These are phyloP conservation scores for Xylaria palmicola DNA, from an alignment of 495 filamentous ascomycete species.

Conservation along the genomic window DNA sequence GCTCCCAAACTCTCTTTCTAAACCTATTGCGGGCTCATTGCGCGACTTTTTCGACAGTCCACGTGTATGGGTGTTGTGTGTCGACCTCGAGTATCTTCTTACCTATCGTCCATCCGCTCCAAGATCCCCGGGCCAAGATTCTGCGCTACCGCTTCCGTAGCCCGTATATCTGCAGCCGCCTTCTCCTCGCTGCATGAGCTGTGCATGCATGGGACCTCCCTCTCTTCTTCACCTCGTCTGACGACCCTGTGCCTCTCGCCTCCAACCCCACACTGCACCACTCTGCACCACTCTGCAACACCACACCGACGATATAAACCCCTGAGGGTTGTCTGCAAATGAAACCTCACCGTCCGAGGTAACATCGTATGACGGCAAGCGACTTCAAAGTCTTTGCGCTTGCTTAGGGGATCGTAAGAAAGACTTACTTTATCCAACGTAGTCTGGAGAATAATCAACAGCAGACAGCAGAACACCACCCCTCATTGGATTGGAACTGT, in stretches of 20 bases:
- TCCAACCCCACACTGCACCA: slow-evolving; percentile 2
- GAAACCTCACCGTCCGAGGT: slow-evolving; percentile 2
- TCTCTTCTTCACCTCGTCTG: neutral
- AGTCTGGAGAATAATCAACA: neutral
- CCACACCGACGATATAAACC: neutral
- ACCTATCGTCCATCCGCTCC: neutral
- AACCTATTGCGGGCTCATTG: neutral
- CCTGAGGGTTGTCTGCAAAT: neutral
- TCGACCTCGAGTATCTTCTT: too few species aligned
- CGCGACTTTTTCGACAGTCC: neutral
- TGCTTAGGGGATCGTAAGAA: slow-evolving; percentile 51
- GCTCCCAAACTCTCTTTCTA: neutral
- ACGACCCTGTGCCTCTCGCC: neutral
- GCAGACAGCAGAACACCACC: too few species aligned
- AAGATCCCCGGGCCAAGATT: neutral
- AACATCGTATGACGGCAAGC: slow-evolving; percentile 32
- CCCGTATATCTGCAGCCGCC: slow-evolving; percentile 5
- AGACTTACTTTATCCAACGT: slow-evolving; percentile 38
- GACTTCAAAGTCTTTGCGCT: slow-evolving; percentile 64
- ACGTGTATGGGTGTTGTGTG: too few species aligned
- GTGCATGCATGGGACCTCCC: slow-evolving; percentile 10
- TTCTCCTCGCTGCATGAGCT: neutral
- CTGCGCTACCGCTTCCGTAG: slow-evolving; percentile 1
- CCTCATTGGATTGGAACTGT: too few species aligned
- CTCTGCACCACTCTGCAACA: too few species aligned